A percentile compares a stretch with the other conserved stretches of the same genome.
These are phyloP conservation scores for Gamsiella multidivaricata DNA, from an alignment of 192 early-diverging fungal species.

Conservation along the genomic window DNA sequence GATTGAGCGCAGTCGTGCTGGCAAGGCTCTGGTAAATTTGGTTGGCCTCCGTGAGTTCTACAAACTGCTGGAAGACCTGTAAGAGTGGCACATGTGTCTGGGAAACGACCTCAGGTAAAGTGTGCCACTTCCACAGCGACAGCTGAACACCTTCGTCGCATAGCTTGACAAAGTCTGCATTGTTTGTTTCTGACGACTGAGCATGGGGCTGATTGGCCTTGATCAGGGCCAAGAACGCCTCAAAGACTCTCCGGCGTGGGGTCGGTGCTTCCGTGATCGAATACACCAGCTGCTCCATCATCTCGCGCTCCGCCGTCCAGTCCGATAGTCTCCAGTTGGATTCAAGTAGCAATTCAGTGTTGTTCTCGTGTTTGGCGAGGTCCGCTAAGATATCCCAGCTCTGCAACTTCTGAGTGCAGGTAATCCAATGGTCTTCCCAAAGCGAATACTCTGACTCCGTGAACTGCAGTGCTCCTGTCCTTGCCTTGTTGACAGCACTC, in stretches of 20 bases:
- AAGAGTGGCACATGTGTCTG: conserved; percentile 88
- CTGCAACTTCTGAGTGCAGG: conserved; percentile 90
- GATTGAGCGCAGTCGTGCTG: conserved; percentile 81
- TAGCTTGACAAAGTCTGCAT: conserved; percentile 77
- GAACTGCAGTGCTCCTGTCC: conserved; percentile 86
- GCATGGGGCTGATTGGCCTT: conserved; percentile 64
- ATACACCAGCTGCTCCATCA: conserved; percentile 73
- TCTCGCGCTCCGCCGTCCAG: conserved; percentile 87
- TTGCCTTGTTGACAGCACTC: conserved; percentile 90
- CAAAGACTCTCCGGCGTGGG: conserved; percentile 86
- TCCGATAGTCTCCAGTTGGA: conserved; percentile 96
- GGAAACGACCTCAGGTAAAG: conserved; percentile 86
- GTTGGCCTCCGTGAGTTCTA: conserved; percentile 93
- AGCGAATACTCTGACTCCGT: conserved; percentile 95
- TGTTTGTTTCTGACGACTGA: conserved; percentile 62
- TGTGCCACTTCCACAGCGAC: conserved; percentile 88
- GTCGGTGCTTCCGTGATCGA: conserved; percentile 64
- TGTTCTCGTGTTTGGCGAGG: conserved; percentile 89
- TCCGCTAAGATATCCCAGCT: conserved; percentile 98
- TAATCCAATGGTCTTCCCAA: conserved; percentile 99
- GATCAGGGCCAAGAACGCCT: conserved; percentile 85
- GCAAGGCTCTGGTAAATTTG: conserved; percentile 87
- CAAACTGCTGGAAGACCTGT: conserved; percentile 95
- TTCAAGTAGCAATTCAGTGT: conserved; percentile 89
- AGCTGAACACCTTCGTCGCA: conserved; percentile 90